Evolutionary conservation across 192 early-diverging fungal genomes (phyloP).

Genomic region (Chytriomyces sp.): DNA sequence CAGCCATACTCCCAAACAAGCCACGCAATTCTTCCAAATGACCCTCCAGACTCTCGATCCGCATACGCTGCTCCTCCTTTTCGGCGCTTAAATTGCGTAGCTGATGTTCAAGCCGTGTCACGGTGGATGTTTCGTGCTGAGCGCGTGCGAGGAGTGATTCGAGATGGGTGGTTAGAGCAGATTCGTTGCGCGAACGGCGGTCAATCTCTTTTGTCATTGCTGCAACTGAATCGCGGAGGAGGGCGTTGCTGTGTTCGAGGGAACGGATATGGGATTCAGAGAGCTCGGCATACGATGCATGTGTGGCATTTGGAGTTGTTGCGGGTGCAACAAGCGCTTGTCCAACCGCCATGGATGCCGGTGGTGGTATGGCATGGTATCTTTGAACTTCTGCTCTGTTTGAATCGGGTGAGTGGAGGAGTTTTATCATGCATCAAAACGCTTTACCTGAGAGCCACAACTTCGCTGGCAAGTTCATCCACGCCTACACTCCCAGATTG

Average conservation of each 20-base stretch:
- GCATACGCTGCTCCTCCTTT: background rate
- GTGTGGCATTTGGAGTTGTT: background rate
- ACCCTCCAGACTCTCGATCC: background rate
- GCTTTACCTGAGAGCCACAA: background rate
- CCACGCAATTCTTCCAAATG: background rate
- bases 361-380: too few relatives aligned
- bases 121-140: background rate
- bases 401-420: too few relatives aligned
- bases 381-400: too few relatives aligned
- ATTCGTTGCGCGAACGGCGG: background rate
- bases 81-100: background rate
- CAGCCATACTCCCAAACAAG: background rate
- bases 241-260: constrained; percentile 1
- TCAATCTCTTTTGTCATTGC: background rate
- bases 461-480: background rate
- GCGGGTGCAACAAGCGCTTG: background rate
- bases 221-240: background rate
- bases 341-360: too few relatives aligned
- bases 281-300: background rate
- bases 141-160: background rate
- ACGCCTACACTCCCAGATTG: background rate
- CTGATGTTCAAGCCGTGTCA: background rate
- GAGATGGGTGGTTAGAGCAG: background rate
- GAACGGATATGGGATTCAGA: background rate
- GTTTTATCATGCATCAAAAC: background rate